Base-by-base conservation (phyloP, 2,329 filamentous ascomycete species). In the Trichoderma sp. region DNA sequence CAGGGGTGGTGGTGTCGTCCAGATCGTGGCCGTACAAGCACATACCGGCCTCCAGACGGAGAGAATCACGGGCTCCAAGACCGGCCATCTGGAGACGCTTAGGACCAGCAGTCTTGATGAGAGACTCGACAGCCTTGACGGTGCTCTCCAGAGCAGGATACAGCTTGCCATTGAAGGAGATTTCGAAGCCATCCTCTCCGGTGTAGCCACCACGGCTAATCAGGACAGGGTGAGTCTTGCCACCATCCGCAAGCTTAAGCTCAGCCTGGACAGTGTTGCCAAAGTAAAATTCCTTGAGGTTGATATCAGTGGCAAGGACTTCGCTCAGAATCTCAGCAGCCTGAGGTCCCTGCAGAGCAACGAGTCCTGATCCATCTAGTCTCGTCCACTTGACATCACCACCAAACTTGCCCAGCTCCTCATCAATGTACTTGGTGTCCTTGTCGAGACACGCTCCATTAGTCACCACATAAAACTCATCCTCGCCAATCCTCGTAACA, bases 11-110 rank as follows among this genome's bases (percentile, higher is more conserved):
- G n/a, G 82, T 81, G 79, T 97, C 95, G 80, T 97, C 91, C 47
- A 99, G 88, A 81, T 99, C 96, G 83, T 98, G 94, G n/a, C 96
- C 96, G 83, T 99, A 99, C n/a, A 99, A 88, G 82, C 96, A 99
- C 95, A 99, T 97, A 73, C 96, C 96, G 0, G 96, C 96, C 84
- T 99, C 96, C 34, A 99, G 90, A 61, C 96, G 91, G 72, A 99
- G 89, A 73, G 92, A 97, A 82, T 99, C 96, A 74, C 96, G 90
- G 3, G 96, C 94, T 11, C 95, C 96, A 0, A 99, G 88, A 3
- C 96, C 96, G 2, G 95, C 94, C 59, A 97, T 88, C 78, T 92
- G 91, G 17, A 97, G 85, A 66, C 82, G 83, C 73, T 87, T 85
- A 3, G 85, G 82, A 12, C 90, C 88, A 30, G 91, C 91, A 36